These are phyloP conservation scores for Fraxinus excelsior DNA, from an alignment of 257 asterid genomes.

Conservation along the genomic window DNA sequence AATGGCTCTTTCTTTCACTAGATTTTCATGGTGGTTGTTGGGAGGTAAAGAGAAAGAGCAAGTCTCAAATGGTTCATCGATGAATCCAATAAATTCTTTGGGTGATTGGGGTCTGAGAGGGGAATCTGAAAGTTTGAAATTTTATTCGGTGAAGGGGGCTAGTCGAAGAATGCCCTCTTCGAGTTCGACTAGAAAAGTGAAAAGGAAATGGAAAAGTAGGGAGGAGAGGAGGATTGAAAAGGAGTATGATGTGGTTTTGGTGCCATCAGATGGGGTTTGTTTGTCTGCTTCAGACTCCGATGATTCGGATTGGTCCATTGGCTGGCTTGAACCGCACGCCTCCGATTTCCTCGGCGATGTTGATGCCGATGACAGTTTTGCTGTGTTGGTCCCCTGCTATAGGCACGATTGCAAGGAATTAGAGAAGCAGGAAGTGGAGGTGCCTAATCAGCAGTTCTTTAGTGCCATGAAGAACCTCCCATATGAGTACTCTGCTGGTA, in stretches of 20 bases:
- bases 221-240: slow-evolving; percentile 76
- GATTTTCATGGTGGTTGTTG: slow-evolving; percentile 75
- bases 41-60: slow-evolving; percentile 76
- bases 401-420: slow-evolving; percentile 48
- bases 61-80: slow-evolving; percentile 52
- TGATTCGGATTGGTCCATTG: slow-evolving; percentile 94
- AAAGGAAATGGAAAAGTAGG: slow-evolving; percentile 82
- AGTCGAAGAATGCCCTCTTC: slow-evolving; percentile 45
- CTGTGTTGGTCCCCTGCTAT: slow-evolving; percentile 95
- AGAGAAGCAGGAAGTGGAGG: slow-evolving; percentile 34
- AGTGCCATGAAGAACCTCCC: slow-evolving; percentile 53
- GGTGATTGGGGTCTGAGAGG: slow-evolving; percentile 78
- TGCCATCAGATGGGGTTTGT: slow-evolving; percentile 86
- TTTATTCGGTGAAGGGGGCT: slow-evolving; percentile 53
- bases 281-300: slow-evolving; percentile 87
- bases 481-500: slow-evolving; percentile 68
- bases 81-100: slow-evolving; percentile 62
- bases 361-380: slow-evolving; percentile 77
- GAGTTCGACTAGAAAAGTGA: slow-evolving; percentile 53
- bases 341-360: slow-evolving; percentile 77
- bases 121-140: slow-evolving; percentile 57
- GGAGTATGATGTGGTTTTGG: slow-evolving; percentile 79
- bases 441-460: slow-evolving; percentile 45
- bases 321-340: slow-evolving; percentile 96
- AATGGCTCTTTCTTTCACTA: slow-evolving; percentile 64